Base-by-base conservation (phyloP, 1,139 yeast genomes). In the Geotrichum aggregatum region DNA sequence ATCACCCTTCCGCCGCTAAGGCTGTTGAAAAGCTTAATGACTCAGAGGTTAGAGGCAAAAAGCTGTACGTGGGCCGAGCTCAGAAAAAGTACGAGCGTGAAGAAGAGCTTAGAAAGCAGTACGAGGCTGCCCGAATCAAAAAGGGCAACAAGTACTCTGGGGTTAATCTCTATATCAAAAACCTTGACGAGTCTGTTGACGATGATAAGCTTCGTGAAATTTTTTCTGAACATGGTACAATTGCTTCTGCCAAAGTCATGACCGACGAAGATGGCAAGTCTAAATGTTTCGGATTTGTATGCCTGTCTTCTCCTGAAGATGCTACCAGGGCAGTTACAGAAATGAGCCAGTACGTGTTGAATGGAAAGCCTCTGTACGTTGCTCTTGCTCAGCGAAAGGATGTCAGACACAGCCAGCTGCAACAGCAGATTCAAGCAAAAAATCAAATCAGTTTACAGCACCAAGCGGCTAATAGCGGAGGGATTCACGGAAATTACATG, bases 351-450 rank as follows among this genome's bases (percentile, higher is more conserved):
- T 87, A 91, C 73, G 87, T 92, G 87, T 82, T 92, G 66, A 83
- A 83, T 66, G 91, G 94, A 71, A 92, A 94, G 81, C 98, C 98
- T 67, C 80, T 92, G 71, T 92, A 92, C 72, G 99, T 92, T 74
- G 97, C 98, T 60, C 84, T 94, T 70, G 98, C 98, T 66, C 98
- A 92, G 82, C 87, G 97, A 75, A 91, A 89, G 78, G 98, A 92
- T 68, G 96, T 88, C 59, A 89, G 99, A 82, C 87, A 96, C 72
- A 82, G 89, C 66, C 98, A 92, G 78, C 80, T 94, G 71, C 94
- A 89, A 73, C 98, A 94, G 78, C 98, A 92, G 76, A 87, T 89
- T 70, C 95, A 87, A 24, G 98, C 97, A 63, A 87, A 96, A 80
- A 89, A 88, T 82, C 98, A 92, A 77, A 83, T 91, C 84, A 87